phyloP scores from a whole-genome alignment of 768 basidiomycete species.

The Naematelia encephala region DNA sequence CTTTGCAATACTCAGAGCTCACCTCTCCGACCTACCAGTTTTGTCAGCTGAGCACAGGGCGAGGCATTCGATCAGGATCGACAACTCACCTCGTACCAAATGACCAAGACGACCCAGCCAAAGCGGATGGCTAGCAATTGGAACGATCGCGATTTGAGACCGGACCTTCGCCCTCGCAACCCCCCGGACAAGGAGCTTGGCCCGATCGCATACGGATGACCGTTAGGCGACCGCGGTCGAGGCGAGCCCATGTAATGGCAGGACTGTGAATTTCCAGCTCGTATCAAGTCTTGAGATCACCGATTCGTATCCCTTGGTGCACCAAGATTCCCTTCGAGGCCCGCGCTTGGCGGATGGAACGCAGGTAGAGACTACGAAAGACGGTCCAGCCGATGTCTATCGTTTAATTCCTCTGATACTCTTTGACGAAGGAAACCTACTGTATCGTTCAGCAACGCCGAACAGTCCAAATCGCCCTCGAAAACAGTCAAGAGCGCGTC shows the following conservation, averaged over 20 bases:
- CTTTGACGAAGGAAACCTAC: not conserved
- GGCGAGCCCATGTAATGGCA: not conserved
- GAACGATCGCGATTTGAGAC: slow-evolving; percentile 29
- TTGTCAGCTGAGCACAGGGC: slow-evolving; percentile 33
- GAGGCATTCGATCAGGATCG: slow-evolving; percentile 53
- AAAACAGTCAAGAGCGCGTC: not conserved
- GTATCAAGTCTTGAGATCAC: no score
- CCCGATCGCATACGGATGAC: not conserved
- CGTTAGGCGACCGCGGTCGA: not conserved
- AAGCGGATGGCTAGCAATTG: slow-evolving; percentile 43
- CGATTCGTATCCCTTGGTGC: no score
- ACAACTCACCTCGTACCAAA: slow-evolving; percentile 63
- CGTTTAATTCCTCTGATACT: not conserved
- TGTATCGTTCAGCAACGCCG: no score
- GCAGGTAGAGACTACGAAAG: no score
- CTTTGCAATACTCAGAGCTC: slow-evolving; percentile 11
- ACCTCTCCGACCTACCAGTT: slow-evolving; percentile 54
- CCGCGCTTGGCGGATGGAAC: no score
- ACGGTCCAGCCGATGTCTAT: not conserved
- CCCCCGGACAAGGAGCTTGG: not conserved
- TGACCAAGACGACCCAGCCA: slow-evolving; percentile 62
- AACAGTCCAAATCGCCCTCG: not conserved
- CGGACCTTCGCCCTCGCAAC: slow-evolving; percentile 15
- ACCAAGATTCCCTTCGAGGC: no score
- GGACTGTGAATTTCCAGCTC: no score